phyloP scores from a whole-genome alignment of 2,329 filamentous ascomycete genomes.

The Colletotrichum noveboracense region DNA sequence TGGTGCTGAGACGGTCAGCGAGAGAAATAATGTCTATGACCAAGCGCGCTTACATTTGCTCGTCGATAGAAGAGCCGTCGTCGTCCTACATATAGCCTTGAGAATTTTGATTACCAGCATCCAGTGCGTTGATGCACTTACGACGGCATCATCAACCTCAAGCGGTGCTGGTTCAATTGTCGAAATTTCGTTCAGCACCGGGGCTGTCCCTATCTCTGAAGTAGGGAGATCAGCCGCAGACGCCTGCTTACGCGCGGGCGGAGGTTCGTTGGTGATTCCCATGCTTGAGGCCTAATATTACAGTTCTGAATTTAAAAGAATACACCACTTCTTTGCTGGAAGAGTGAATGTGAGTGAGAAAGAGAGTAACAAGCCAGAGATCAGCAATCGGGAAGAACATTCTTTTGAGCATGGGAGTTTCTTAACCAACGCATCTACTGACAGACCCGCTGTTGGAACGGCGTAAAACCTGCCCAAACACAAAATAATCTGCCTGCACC shows the following conservation, averaged over 20 bases:
- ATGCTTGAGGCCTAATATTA: not conserved
- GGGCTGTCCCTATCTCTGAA: rapidly evolving
- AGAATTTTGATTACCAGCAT: no score
- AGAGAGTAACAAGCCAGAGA: no score
- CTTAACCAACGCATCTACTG: not conserved
- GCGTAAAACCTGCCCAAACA: not conserved
- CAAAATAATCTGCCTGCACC: not conserved
- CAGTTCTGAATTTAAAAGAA: not conserved
- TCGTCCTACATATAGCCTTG: not conserved
- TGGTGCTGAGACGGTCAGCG: not conserved
- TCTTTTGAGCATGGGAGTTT: not conserved
- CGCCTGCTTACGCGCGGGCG: rapidly evolving
- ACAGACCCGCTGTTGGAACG: not conserved
- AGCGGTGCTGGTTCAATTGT: not conserved
- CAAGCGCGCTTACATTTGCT: not conserved
- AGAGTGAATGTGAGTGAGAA: rapidly evolving
- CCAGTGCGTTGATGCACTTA: not conserved
- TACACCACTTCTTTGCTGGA: no score
- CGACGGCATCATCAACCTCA: not conserved
- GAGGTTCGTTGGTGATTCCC: not conserved
- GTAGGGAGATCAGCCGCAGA: rapidly evolving
- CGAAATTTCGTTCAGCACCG: not conserved
- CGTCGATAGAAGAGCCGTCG: not conserved
- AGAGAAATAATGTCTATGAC: not conserved
- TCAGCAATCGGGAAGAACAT: not conserved